These are phyloP conservation scores for Aspergillus sp. DNA, from an alignment of 2,329 filamentous ascomycete genomes.

Conservation along the genomic window DNA sequence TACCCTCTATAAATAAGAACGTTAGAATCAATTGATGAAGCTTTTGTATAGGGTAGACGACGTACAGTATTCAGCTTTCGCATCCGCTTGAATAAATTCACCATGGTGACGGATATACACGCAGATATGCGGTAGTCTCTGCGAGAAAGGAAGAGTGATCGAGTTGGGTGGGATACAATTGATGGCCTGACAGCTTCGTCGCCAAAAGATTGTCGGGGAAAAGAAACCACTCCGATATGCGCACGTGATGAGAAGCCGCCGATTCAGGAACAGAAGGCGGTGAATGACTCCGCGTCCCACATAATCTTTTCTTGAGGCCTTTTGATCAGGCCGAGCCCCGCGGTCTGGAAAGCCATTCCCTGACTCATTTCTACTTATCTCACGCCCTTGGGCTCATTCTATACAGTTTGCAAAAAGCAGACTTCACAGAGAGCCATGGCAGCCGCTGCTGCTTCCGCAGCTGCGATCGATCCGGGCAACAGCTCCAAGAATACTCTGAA, in stretches of 20 bases:
- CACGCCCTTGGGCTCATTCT: constrained; percentile 17
- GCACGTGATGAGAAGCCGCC: constrained; percentile 19
- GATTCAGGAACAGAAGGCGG: constrained; percentile 15
- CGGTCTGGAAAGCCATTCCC: constrained; percentile 13
- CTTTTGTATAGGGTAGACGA: neutral
- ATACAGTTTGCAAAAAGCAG: constrained; percentile 26
- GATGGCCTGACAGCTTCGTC: neutral
- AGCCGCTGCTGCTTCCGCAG: constrained; percentile 51
- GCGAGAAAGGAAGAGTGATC: neutral
- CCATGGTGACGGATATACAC: constrained; percentile 36
- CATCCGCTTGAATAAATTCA: constrained; percentile 63
- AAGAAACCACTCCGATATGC: constrained; percentile 20
- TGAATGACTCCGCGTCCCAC: constrained; percentile 18
- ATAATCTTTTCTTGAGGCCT: constrained; percentile 19
- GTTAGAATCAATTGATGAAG: neutral
- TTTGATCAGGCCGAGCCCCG: constrained; percentile 20
- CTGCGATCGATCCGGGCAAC: constrained; percentile 55
- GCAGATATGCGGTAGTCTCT: neutral
- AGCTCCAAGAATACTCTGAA: constrained; percentile 62
- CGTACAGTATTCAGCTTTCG: constrained; percentile 69
- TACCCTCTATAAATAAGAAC: constrained; percentile 3
- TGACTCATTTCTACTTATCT: constrained; percentile 3
- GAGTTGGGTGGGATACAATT: neutral
- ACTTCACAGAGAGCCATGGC: constrained; percentile 36
- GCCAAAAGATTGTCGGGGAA: constrained; percentile 16